Conservation (phyloP, 495 filamentous ascomycete species). For the Penicillium roqueforti region DNA sequence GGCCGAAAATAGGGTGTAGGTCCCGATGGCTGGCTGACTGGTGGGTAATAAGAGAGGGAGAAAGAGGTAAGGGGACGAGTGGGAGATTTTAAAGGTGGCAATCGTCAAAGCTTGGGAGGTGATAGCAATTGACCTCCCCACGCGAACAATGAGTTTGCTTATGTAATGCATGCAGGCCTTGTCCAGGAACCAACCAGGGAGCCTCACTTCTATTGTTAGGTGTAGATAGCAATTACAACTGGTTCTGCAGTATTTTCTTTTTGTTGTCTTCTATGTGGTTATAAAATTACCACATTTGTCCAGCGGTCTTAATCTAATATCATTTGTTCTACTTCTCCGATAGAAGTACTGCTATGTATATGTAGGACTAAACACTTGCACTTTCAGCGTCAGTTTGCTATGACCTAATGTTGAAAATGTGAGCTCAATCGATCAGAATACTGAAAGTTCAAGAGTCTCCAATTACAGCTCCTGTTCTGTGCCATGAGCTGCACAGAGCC, state of each 20-base stretch:
- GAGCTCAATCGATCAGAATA: too few species aligned
- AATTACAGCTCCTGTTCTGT: too few species aligned
- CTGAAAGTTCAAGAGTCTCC: too few species aligned
- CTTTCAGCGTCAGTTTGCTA: too few species aligned
- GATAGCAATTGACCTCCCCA: background rate
- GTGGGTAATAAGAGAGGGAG: background rate
- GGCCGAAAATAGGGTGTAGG: background rate
- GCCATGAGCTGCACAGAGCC: too few species aligned
- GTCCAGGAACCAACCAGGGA: background rate
- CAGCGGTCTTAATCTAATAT: background rate
- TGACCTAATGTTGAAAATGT: too few species aligned
- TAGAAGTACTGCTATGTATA: background rate
- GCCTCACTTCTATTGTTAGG: slow-evolving; percentile 2
- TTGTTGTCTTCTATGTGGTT: background rate
- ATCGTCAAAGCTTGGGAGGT: slow-evolving; percentile 6
- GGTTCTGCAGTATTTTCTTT: background rate
- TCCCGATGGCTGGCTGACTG: background rate
- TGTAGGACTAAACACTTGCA: too few species aligned
- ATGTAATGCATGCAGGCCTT: background rate
- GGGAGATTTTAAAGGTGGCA: slow-evolving; percentile 8
- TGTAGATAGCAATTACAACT: background rate
- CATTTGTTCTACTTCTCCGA: background rate
- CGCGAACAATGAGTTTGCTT: background rate
- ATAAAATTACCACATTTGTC: background rate
- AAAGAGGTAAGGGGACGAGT: background rate